These are phyloP conservation scores for Galerina marginata DNA, from an alignment of 768 basidiomycete species.

Conservation along the genomic window DNA sequence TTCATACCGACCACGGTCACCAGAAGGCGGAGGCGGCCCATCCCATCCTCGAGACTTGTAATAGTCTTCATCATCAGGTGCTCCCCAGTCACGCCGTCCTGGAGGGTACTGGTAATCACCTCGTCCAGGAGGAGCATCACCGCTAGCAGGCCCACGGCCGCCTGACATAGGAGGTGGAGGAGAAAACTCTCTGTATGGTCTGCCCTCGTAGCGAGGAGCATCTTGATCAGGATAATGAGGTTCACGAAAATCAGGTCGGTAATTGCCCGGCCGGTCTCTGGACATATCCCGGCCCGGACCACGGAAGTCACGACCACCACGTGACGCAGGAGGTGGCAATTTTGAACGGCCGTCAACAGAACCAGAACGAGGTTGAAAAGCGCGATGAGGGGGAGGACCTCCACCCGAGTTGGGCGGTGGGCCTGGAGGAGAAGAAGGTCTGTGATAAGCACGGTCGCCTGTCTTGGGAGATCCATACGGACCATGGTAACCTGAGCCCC, in stretches of 20 bases:
- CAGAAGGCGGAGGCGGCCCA: constrained; percentile 30
- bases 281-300: constrained; percentile 30
- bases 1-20: constrained; percentile 44
- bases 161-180: constrained; percentile 17
- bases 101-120: constrained; percentile 24
- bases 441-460: constrained; percentile 12
- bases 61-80: constrained; percentile 43
- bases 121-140: constrained; percentile 20
- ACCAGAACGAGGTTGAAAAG: constrained; percentile 23
- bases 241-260: constrained; percentile 47
- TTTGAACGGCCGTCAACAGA: constrained; percentile 17
- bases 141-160: constrained; percentile 15
- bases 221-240: constrained; percentile 44
- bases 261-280: constrained; percentile 36
- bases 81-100: constrained; percentile 28
- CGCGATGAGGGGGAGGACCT: constrained; percentile 12
- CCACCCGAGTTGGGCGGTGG: constrained; percentile 11
- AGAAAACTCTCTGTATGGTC: constrained; percentile 24
- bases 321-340: constrained; percentile 15
- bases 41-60: constrained; percentile 45
- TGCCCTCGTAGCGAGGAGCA: constrained; percentile 40
- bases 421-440: constrained; percentile 16
- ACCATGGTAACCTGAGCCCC: constrained; percentile 2
- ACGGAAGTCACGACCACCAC: constrained; percentile 25
- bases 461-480: constrained; percentile 9